Conservation (phyloP, 306 rosid genomes). For the Carpinus viminea region DNA sequence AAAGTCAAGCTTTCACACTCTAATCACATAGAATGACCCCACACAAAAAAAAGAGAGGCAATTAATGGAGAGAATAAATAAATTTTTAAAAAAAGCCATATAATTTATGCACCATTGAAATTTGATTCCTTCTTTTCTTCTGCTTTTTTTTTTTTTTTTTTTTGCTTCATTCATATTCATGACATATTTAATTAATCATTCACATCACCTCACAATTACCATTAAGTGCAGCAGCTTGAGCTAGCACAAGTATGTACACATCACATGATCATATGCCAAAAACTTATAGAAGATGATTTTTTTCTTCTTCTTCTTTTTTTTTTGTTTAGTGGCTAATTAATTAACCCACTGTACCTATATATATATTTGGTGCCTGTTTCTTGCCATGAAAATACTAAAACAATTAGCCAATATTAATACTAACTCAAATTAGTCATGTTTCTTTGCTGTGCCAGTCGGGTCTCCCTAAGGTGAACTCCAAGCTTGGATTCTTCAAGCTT, state of each 20-base stretch:
- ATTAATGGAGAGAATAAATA: slow-evolving; percentile 25
- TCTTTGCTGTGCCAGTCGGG: slow-evolving; percentile 47
- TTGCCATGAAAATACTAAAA: slow-evolving; percentile 24
- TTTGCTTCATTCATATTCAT: slow-evolving; percentile 38
- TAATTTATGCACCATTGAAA: slow-evolving; percentile 35
- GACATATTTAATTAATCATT: slow-evolving; percentile 41
- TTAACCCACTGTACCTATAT: slow-evolving; percentile 7
- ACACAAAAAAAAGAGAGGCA: slow-evolving; percentile 2
- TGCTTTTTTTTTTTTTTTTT: slow-evolving; percentile 38
- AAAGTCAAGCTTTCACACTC: slow-evolving; percentile 46
- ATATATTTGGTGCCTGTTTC: slow-evolving; percentile 25
- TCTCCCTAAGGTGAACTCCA: slow-evolving; percentile 76
- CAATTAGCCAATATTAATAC: slow-evolving; percentile 4
- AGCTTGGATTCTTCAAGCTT: slow-evolving; percentile 51
- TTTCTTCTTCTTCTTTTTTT: slow-evolving; percentile 13
- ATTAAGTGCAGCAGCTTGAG: slow-evolving; percentile 40
- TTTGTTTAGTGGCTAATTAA: background rate
- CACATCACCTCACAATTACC: slow-evolving; percentile 38
- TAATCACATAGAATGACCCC: slow-evolving; percentile 25
- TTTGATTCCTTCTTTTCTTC: slow-evolving; percentile 54
- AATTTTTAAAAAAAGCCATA: slow-evolving; percentile 17
- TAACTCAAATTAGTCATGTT: slow-evolving; percentile 29
- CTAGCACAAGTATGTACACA: slow-evolving; percentile 51
- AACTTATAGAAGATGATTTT: slow-evolving; percentile 42
- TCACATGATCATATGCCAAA: slow-evolving; percentile 27